Evolutionary conservation across 2,329 filamentous ascomycete genomes (phyloP).

Genomic region (Cladophialophora immunda): DNA sequence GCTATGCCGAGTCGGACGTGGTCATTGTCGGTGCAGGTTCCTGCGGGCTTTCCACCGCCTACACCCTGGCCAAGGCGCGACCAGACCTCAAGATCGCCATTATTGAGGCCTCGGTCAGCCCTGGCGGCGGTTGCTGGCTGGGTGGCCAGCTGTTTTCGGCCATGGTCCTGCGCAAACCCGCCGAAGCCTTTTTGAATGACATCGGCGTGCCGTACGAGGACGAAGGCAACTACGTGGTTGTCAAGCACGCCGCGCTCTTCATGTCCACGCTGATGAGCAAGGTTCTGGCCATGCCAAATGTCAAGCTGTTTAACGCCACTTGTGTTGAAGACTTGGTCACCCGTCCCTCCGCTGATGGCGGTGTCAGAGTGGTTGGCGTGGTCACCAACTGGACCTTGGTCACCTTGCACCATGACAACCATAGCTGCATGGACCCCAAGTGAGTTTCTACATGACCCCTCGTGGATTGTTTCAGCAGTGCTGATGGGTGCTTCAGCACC

Average conservation of each 20-base stretch:
- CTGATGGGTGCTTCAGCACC: conserved; percentile 62
- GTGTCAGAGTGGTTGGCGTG: conserved; percentile 81
- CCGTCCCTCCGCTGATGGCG: conserved; percentile 64
- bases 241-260: conserved; percentile 93
- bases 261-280: conserved; percentile 85
- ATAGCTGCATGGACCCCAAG: conserved; percentile 93
- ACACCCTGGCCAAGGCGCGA: conserved; percentile 81
- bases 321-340: conserved; percentile 93
- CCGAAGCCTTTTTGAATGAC: conserved; percentile 82
- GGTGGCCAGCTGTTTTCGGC: conserved; percentile 93
- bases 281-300: conserved; percentile 84
- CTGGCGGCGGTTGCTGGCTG: conserved; percentile 87
- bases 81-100: conserved; percentile 93
- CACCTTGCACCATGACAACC: conserved; percentile 84
- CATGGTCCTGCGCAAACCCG: conserved; percentile 95
- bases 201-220: conserved; percentile 87
- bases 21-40: conserved; percentile 92
- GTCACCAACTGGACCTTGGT: conserved; percentile 97
- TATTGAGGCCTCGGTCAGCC: conserved; percentile 85
- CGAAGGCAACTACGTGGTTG: conserved; percentile 86
- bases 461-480: not conserved
- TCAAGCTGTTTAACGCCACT: conserved; percentile 97
- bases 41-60: conserved; percentile 85
- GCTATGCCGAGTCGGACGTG: conserved; percentile 89
- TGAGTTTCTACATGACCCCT: conserved; percentile 22